These are phyloP conservation scores for Cadophora luteo-olivacea DNA, from an alignment of 2,329 filamentous ascomycete genomes.

Conservation along the genomic window DNA sequence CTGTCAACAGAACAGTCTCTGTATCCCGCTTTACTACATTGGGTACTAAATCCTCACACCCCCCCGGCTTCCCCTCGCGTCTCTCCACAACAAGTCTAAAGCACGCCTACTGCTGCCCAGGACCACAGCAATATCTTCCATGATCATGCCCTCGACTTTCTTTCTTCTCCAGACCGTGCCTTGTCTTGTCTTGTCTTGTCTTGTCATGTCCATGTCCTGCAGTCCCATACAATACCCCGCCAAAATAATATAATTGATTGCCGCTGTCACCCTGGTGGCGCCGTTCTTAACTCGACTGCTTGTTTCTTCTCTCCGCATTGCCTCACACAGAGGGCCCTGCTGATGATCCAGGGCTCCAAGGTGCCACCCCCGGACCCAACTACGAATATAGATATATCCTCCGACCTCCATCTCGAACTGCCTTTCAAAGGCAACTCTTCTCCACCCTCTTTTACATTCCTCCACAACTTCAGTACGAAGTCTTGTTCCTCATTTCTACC, in stretches of 20 bases:
- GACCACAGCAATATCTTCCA: constrained; percentile 38
- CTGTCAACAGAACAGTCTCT: background rate
- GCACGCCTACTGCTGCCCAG: constrained; percentile 6
- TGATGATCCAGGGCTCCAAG: constrained; percentile 37
- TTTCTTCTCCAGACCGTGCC: constrained; percentile 22
- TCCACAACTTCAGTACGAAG: constrained; percentile 23
- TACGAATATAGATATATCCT: constrained; percentile 42
- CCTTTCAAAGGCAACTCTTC: constrained; percentile 32
- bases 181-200: constrained; percentile 7
- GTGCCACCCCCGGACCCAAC: constrained; percentile 33
- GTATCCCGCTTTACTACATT: background rate
- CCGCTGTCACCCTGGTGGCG: constrained; percentile 38
- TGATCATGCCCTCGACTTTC: constrained; percentile 33
- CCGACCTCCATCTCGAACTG: constrained; percentile 30
- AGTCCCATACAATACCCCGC: constrained; percentile 37
- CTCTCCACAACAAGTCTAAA: constrained; percentile 14
- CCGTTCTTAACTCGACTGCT: constrained; percentile 29
- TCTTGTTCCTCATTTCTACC: constrained; percentile 28
- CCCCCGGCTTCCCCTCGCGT: constrained; percentile 20
- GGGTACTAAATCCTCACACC: constrained; percentile 10
- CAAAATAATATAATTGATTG: constrained; percentile 39
- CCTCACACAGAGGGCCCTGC: constrained; percentile 40
- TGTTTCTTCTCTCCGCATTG: constrained; percentile 32
- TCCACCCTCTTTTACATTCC: constrained; percentile 32
- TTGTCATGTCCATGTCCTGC: constrained; percentile 7